Evolutionary conservation across 352 stramenopile species (phyloP), one percentile per base, ranked within the genome.

Genomic region (Saprolegnia diclina): DNA sequence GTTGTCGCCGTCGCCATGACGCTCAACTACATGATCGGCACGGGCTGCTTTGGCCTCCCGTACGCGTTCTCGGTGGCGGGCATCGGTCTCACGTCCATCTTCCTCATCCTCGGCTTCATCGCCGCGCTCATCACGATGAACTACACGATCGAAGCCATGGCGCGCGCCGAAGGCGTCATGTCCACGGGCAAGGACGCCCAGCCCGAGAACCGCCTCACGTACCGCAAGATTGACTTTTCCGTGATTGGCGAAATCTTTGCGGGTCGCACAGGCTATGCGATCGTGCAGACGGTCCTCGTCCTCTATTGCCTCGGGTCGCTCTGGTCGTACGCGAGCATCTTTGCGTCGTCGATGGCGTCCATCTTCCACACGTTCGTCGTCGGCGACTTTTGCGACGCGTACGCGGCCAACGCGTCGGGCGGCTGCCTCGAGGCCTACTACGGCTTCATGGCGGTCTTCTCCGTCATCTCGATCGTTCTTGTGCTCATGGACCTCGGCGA

Each of bases 291-390:
- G 37, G 79, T 92, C 67, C 85, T 94, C 71, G 77, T 76, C 24
- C 62, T 83, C 32, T 94, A 94, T 71, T 87, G 84, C 56, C 77
- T 94, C 44, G 86, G 86, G 38, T 85, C 86, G 24, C 70, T 94
- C 44, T 94, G 86, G 86, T 91, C 81, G 1, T 94, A 92, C 71
- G 86, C 86, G 57, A 91, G 81, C n/a, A 83, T 94, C n/a, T 94
- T 92, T 67, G 82, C 86, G 48, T 91, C 82, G n/a, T 94, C 86
- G n/a, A 82, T 89, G 48, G 79, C 81, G 26, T 94, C 85, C 71
- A 73, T 94, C 62, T 90, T 92, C 72, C 91, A 80, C 73, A 76
- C 76, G 54, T 91, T 89, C 73, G 78, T 85, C 19, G 48, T 92
- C 4, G 72, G 76, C 7, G 84, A 87, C 19, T 62, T 67, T 65